These are phyloP conservation scores for Phoma sp. DNA, from an alignment of 2,329 filamentous ascomycete species.

Conservation along the genomic window DNA sequence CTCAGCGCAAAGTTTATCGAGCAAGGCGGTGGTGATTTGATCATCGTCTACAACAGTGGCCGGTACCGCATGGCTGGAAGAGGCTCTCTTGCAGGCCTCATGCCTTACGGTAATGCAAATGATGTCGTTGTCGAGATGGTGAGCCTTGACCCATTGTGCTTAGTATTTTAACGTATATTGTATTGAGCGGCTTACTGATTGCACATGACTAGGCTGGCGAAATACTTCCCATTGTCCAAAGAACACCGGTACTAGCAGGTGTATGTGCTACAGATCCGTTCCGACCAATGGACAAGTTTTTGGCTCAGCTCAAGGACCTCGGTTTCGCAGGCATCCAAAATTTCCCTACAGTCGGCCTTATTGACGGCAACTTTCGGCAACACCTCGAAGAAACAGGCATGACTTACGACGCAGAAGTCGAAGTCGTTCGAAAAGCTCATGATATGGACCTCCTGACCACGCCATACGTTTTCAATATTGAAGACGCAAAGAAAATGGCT, in stretches of 20 bases:
- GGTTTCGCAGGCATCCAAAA: slow-evolving; percentile 77
- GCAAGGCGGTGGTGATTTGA: slow-evolving; percentile 71
- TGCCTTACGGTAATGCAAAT: slow-evolving; percentile 76
- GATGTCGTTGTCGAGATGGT: slow-evolving; percentile 74
- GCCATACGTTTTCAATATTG: slow-evolving; percentile 72
- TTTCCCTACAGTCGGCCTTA: slow-evolving; percentile 75
- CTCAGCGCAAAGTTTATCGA: slow-evolving; percentile 76
- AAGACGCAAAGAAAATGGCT: slow-evolving; percentile 69
- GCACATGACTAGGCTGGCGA: slow-evolving; percentile 68
- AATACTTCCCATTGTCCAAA: slow-evolving; percentile 69
- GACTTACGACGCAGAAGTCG: slow-evolving; percentile 71
- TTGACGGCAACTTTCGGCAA: slow-evolving; percentile 71
- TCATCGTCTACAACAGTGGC: slow-evolving; percentile 76
- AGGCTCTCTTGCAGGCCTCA: slow-evolving; percentile 72
- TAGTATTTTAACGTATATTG: no score
- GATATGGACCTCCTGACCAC: slow-evolving; percentile 70
- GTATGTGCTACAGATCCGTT: slow-evolving; percentile 77
- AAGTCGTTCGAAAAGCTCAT: slow-evolving; percentile 68
- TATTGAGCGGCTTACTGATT: background rate
- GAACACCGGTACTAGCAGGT: slow-evolving; percentile 72
- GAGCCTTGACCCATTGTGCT: background rate
- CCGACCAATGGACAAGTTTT: slow-evolving; percentile 66
- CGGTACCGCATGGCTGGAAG: slow-evolving; percentile 76
- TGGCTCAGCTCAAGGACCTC: slow-evolving; percentile 65
- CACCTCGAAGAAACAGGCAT: slow-evolving; percentile 77